Conservation (phyloP, 108 stramenopile species). For the Tribonema minus region DNA sequence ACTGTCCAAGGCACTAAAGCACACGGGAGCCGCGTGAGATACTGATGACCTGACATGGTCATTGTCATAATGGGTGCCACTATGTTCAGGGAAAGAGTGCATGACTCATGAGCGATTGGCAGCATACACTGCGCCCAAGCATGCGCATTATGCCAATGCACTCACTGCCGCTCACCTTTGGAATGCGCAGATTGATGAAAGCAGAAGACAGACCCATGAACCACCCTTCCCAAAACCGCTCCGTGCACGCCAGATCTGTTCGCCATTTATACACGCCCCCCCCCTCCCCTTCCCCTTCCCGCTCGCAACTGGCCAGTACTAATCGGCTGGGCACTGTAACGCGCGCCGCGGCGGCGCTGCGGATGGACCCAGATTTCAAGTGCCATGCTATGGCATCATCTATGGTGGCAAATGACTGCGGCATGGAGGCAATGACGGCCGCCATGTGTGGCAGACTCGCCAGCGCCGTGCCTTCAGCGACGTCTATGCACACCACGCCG, state of each 20-base stretch:
- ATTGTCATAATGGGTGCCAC: too few species aligned
- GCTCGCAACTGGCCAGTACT: not conserved
- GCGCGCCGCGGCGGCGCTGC: not conserved
- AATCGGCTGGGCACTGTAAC: conserved; percentile 27
- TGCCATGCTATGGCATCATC: conserved; percentile 39
- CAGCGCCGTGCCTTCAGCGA: conserved; percentile 37
- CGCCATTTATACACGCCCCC: conserved; percentile 1
- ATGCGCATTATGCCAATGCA: too few species aligned
- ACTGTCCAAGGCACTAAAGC: too few species aligned
- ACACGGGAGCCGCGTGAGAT: too few species aligned
- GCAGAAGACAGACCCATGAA: conserved; percentile 31
- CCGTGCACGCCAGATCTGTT: conserved; percentile 14
- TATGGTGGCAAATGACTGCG: conserved; percentile 10
- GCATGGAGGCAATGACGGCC: conserved; percentile 13
- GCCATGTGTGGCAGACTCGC: conserved; percentile 29
- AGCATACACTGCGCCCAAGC: too few species aligned
- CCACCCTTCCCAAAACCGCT: conserved; percentile 30
- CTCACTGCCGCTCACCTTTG: conserved; percentile 39
- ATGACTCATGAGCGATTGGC: too few species aligned
- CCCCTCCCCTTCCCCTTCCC: not conserved
- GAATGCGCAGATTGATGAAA: conserved; percentile 14
- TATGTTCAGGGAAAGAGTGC: too few species aligned
- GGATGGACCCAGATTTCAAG: conserved; percentile 17
- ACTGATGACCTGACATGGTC: too few species aligned
- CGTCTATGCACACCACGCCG: conserved; percentile 37